Evolutionary conservation across 495 filamentous ascomycete species (phyloP), one percentile per base, ranked within the genome.

Genomic region (Chlorociboria aeruginascens): DNA sequence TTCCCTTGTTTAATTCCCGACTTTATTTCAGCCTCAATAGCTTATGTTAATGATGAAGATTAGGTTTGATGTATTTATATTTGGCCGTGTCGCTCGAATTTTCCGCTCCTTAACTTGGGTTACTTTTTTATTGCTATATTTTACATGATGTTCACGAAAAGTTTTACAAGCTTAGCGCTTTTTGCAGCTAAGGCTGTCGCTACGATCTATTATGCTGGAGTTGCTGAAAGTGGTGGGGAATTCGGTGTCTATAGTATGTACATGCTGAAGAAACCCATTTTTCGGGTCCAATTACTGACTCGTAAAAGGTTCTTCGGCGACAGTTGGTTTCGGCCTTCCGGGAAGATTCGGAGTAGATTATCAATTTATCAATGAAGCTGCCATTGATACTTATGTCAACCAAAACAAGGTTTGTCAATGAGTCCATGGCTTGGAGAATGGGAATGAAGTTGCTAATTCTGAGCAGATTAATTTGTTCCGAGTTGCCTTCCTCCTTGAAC

Each of bases 161-260:
- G 14, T 45, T 4, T 51, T 6, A n/a, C 50, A 11, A 30, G 53
- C 6, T 40, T 52, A n/a, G 49, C 58, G 12, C 43, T 63, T 1
- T 52, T 66, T 41, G 61, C 62, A 34, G 50, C 55, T 8, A 45
- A 64, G 33, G 68, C 57, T 9, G 65, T 68, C 14, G 69, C 68
- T 8, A 73, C 68, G 7, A 72, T 76, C 45, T 74, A 62, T 57
- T 76, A 73, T 49, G 70, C 69, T 14, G 72, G 72, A 49, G 70
- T 76, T 35, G 68, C 70, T 12, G 69, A 76, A 51, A 70, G 66
- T 12, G 62, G 70, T 45, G 72, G 72, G 31, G 71, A 74, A 52
- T 76, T 76, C 53, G 71, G 70, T 16, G 71, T 67, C 1, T 73
- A 60, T 50, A 70, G 68, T 49, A 52, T 56, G 51, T 17, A 17